Conservation (phyloP, 768 basidiomycete species). For the Mycena rebaudengoi region DNA sequence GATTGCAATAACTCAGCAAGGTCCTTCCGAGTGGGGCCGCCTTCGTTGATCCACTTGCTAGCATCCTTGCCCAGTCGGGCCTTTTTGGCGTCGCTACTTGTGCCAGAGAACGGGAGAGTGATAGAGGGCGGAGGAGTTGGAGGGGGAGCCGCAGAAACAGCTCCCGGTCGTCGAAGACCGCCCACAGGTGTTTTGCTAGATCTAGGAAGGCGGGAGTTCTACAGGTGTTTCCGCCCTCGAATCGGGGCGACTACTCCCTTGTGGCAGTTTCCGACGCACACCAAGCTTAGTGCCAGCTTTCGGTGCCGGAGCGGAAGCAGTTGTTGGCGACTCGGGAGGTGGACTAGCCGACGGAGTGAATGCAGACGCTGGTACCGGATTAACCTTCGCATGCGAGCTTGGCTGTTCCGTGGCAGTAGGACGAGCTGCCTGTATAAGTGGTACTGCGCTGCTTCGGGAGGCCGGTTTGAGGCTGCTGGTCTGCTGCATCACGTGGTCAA, state of each 20-base stretch:
- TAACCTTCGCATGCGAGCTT: slow-evolving; percentile 35
- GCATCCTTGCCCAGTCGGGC: slow-evolving; percentile 77
- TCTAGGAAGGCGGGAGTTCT: slow-evolving; percentile 45
- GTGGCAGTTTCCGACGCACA: slow-evolving; percentile 77
- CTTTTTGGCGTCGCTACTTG: slow-evolving; percentile 71
- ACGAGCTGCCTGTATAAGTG: slow-evolving; percentile 88
- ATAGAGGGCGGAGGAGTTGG: slow-evolving; percentile 41
- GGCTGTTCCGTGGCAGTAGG: slow-evolving; percentile 45
- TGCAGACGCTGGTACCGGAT: slow-evolving; percentile 37
- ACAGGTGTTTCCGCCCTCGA: slow-evolving; percentile 53
- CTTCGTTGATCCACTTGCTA: slow-evolving; percentile 86
- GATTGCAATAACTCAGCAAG: slow-evolving; percentile 84
- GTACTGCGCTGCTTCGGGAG: slow-evolving; percentile 82
- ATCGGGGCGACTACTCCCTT: slow-evolving; percentile 63
- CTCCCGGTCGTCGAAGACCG: slow-evolving; percentile 55
- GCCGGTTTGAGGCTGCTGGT: slow-evolving; percentile 91
- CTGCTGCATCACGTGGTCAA: slow-evolving; percentile 86
- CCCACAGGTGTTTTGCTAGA: slow-evolving; percentile 46
- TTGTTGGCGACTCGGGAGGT: slow-evolving; percentile 55
- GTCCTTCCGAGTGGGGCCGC: slow-evolving; percentile 85
- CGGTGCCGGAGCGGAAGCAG: slow-evolving; percentile 42
- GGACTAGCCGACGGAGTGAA: slow-evolving; percentile 45
- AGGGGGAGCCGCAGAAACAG: slow-evolving; percentile 39
- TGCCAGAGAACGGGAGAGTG: slow-evolving; percentile 56
- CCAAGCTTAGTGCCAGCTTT: slow-evolving; percentile 61